A percentile compares a stretch with the other conserved stretches of the same genome.
Evolutionary conservation across 2,329 filamentous ascomycete species (phyloP).

Genomic region (Trichoderma simmonsii): DNA sequence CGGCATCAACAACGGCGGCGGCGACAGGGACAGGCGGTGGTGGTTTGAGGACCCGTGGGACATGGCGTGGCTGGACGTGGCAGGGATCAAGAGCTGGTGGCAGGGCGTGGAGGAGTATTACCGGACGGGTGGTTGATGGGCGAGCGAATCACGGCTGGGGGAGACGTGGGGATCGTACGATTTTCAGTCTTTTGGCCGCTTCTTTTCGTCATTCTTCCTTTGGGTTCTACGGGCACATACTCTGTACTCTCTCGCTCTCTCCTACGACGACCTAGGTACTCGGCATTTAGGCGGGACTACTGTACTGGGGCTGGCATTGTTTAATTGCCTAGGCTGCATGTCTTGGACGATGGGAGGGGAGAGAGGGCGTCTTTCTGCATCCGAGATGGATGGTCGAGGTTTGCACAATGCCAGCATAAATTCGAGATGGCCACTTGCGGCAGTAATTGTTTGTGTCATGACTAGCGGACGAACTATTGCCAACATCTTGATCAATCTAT

Average conservation of each 20-base stretch:
- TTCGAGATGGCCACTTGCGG: background rate
- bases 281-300: background rate
- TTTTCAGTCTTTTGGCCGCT: background rate
- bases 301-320: background rate
- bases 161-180: background rate
- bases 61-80: constrained; percentile 50
- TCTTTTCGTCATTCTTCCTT: background rate
- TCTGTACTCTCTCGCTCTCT: too few species aligned
- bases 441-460: too few species aligned
- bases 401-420: background rate
- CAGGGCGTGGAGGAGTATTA: constrained; percentile 23
- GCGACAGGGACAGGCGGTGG: constrained; percentile 36
- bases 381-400: background rate
- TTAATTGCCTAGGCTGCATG: background rate
- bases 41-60: constrained; percentile 50
- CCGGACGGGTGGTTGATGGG: background rate
- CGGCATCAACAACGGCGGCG: constrained; percentile 1
- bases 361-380: background rate
- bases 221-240: background rate
- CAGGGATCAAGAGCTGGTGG: constrained; percentile 47
- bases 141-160: background rate
- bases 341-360: background rate
- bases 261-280: too few species aligned
- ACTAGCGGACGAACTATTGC: background rate
- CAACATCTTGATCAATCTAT: background rate